Evolutionary conservation across 805 yeast genomes (phyloP).

Genomic region (Zygosaccharomyces gambellarensis): DNA sequence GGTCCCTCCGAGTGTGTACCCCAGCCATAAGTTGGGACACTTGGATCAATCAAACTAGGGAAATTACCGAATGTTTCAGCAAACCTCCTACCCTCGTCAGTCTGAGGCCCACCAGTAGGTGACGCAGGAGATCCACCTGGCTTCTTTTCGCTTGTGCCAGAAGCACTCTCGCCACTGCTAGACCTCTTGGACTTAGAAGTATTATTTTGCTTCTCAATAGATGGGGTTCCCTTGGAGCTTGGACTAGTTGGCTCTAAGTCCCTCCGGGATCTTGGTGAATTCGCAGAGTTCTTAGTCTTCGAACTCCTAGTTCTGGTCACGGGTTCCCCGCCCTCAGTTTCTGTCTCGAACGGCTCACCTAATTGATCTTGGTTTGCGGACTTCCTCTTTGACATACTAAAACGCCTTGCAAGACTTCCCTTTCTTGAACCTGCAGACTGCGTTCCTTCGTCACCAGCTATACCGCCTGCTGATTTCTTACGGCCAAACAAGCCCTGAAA

Average conservation of each 20-base stretch:
- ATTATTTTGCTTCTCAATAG: background rate
- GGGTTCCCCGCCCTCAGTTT: background rate
- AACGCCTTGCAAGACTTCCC: constrained; percentile 5
- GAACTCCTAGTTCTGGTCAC: background rate
- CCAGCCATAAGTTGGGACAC: constrained; percentile 24
- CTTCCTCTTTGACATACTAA: constrained; percentile 4
- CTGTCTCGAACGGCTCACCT: background rate
- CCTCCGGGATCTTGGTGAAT: background rate
- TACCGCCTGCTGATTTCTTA: background rate
- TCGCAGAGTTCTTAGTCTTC: background rate
- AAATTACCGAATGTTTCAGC: constrained; percentile 21
- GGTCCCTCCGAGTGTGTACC: background rate
- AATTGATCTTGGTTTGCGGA: background rate
- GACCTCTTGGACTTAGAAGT: background rate
- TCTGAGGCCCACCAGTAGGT: background rate
- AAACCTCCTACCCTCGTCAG: constrained; percentile 10
- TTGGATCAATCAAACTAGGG: constrained; percentile 31
- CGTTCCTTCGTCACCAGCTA: background rate
- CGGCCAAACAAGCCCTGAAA: constrained; percentile 4
- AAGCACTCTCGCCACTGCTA: background rate
- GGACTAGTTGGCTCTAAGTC: background rate
- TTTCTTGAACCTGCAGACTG: background rate
- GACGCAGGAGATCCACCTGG: background rate
- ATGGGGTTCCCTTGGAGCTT: background rate
- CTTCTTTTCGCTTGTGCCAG: no score